Evolutionary conservation across 164 flowering plant species (phyloP), one percentile per base, ranked within the genome.

Genomic region (Taxillus chinensis): DNA sequence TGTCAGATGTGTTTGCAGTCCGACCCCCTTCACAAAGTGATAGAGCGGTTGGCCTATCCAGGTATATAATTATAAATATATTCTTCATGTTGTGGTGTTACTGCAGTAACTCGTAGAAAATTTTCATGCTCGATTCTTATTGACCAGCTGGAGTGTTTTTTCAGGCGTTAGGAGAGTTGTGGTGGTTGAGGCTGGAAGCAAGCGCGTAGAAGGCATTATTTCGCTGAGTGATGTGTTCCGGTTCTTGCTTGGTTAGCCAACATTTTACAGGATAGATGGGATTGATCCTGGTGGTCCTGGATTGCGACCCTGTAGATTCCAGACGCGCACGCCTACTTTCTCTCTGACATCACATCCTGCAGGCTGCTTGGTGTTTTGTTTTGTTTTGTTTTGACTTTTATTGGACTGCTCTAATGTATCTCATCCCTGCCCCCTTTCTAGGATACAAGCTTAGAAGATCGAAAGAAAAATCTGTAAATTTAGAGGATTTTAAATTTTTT

Each of bases 131-230:
- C 46, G 10, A 43, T 43, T 43, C 10, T 43, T 5, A 43, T 5
- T 27, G 14, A 3, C 8, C 16, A 13, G 41, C 39, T 48, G 40
- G 12, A 7, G n/a, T 52, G n/a, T 52, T 45, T 50, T 67, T 62
- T 64, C 82, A 82, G 86, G 71, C 68, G 86, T 77, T 52, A 63
- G 86, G 66, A 72, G 83, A 49, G 68, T 82, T 43, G 75, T 80
- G 59, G 74, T 82, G 61, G 77, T 82, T 59, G 79, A 80, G 63
- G 80, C 83, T 57, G 80, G 83, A 12, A 80, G 78, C 74, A 77
- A 74, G 69, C 83, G 81, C 5, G 86, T 84, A 45, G 85, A 85
- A 70, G 90, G 90, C 43, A 78, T 85, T 60, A 74, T 79, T 63
- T 77, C 86, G 45, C 50, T 79, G 62, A 70, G 79, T 49, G 85